Base-by-base conservation (phyloP, 2,329 filamentous ascomycete genomes). In the Penicillium sp. region DNA sequence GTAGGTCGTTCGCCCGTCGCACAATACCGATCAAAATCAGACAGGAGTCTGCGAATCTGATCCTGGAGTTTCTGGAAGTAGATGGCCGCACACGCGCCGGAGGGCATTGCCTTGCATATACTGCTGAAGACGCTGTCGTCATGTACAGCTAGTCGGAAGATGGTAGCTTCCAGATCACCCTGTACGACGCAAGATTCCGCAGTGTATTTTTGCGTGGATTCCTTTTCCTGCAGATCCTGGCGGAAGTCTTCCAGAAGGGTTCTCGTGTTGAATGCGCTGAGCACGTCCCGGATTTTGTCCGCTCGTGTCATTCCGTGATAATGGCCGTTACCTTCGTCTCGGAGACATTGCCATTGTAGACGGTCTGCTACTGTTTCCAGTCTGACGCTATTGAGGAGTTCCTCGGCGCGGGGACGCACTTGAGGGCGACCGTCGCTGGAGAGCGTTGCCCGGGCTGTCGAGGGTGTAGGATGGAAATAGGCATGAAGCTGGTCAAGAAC, bases 111-210 rank as follows among this genome's bases (percentile, higher is more conserved):
- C 51, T 74, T 75, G 56, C 73, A 74, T 18, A 80, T 68, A 47
- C 72, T 72, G 18, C 65, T 62, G 57, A 72, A 79, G 25, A 77
- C 69, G n/a, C 66, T 67, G 40, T 76, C 71, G 52, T 79, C 76
- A 57, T 77, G 73, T 14, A 77, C 70, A 4, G 76, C 76, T 5
- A 78, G 72, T 23, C 75, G 70, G 60, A 79, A 77, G 55, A 79
- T 68, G 2, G 77, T 80, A 15, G 73, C 75, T 51, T 74, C 72
- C 12, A 79, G 69, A 55, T 78, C 76, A 2, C 73, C 74, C 54
- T 75, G 75, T 15, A 78, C 73, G 15, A 77, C 74, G 57, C 76
- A 77, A 49, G 77, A 70, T 46, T 76, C 74, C 12, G 71, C 66
- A 5, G 71, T 72, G 44, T 69, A 69, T 11, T 63, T 56, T 18